Evolutionary conservation across 1,284 basidiomycete species (phyloP).

Genomic region (Microbotryomycetes sp.): DNA sequence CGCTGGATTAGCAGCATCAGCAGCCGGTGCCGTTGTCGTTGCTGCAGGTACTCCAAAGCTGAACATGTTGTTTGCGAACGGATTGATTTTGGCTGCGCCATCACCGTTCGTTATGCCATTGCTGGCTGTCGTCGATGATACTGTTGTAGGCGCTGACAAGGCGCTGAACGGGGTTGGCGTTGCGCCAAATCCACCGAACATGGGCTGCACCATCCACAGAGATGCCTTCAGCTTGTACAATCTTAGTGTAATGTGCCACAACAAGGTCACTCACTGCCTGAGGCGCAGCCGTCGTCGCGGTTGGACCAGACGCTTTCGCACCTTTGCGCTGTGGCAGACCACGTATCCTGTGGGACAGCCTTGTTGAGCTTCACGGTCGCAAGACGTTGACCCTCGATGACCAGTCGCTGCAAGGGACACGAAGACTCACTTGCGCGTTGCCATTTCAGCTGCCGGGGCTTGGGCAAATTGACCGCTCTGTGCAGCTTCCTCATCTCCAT

Average conservation of each 20-base stretch:
- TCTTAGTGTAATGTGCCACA: too few species aligned
- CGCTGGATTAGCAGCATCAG: conserved; percentile 13
- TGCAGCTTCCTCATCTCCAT: conserved; percentile 12
- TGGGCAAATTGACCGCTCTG: conserved; percentile 10
- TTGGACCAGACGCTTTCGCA: conserved; percentile 9
- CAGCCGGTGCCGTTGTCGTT: conserved; percentile 12
- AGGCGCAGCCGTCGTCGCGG: conserved; percentile 11
- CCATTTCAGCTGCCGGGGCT: conserved; percentile 13
- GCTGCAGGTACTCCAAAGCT: conserved; percentile 15
- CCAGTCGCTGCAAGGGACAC: too few species aligned
- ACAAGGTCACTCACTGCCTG: too few species aligned
- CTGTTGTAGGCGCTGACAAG: conserved; percentile 1
- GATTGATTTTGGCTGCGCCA: conserved; percentile 4
- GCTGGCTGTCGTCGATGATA: neutral
- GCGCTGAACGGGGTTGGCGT: conserved; percentile 21
- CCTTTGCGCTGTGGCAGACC: conserved; percentile 41
- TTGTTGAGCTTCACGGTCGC: too few species aligned
- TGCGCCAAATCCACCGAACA: conserved; percentile 8
- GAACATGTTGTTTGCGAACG: conserved; percentile 11
- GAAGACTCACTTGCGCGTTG: conserved; percentile 9
- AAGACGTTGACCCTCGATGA: too few species aligned
- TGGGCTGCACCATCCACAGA: too few species aligned
- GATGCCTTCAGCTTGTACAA: too few species aligned
- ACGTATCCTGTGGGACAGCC: conserved; percentile 40
- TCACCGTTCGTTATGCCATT: neutral